Percentiles rank a stretch among this genome's conserved stretches.
Evolutionary conservation across 2,329 filamentous ascomycete genomes (phyloP).

Genomic region (Sordariomycetes sp.): DNA sequence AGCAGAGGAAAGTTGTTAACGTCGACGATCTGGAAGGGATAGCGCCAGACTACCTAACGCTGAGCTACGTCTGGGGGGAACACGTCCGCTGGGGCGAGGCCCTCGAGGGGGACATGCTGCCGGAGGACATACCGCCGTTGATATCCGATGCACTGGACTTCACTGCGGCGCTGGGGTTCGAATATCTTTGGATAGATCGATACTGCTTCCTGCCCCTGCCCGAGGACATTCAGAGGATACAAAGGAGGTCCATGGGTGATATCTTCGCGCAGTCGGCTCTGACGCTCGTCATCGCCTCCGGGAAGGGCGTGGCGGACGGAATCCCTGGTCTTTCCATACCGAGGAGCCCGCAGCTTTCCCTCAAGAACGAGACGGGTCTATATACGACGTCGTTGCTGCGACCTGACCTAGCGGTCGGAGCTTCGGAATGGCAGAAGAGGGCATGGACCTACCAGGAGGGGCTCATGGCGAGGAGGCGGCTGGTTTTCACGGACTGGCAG

Average conservation of each 20-base stretch:
- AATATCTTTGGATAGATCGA: constrained; percentile 27
- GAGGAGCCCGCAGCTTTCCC: constrained; percentile 23
- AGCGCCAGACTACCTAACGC: constrained; percentile 19
- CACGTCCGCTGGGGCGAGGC: constrained; percentile 6
- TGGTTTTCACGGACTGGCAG: constrained; percentile 26
- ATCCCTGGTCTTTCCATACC: constrained; percentile 23
- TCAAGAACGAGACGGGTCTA: constrained; percentile 19
- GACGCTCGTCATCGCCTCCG: constrained; percentile 25
- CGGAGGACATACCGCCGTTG: constrained; percentile 15
- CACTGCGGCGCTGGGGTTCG: constrained; percentile 20
- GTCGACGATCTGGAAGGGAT: constrained; percentile 15
- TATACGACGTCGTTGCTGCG: constrained; percentile 25
- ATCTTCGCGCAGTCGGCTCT: constrained; percentile 22
- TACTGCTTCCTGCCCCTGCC: constrained; percentile 22
- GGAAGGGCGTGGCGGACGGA: constrained; percentile 15
- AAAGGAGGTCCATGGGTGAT: constrained; percentile 21
- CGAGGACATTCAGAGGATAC: constrained; percentile 13
- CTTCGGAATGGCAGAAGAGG: constrained; percentile 22
- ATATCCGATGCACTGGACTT: constrained; percentile 22
- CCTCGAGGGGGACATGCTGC: background rate
- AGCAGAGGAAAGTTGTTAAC: constrained; percentile 16
- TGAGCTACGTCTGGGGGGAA: constrained; percentile 27
- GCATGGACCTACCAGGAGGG: constrained; percentile 28
- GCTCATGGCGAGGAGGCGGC: constrained; percentile 21
- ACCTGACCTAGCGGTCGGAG: constrained; percentile 23